These are phyloP conservation scores for Stylosanthes scabra DNA, from an alignment of 331 rosid genomes.

Conservation along the genomic window DNA sequence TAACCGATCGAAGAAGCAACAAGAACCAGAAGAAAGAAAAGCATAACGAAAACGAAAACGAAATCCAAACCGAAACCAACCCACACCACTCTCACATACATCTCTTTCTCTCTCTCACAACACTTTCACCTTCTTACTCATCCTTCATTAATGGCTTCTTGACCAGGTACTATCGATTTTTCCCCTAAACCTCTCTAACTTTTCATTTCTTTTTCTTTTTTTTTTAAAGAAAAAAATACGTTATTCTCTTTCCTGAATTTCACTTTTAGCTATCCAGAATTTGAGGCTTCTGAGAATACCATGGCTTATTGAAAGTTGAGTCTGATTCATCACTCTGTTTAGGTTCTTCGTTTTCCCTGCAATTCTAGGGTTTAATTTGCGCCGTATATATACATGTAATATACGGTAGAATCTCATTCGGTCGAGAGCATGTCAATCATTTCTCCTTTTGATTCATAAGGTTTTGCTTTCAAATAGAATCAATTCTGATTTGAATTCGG, in stretches of 20 bases:
- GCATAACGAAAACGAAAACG: slow-evolving; percentile 22
- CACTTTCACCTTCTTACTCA: slow-evolving; percentile 15
- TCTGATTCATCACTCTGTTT: slow-evolving; percentile 13
- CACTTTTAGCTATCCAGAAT: neutral
- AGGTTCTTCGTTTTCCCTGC: slow-evolving; percentile 6
- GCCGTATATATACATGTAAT: too few species aligned
- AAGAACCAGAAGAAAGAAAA: neutral
- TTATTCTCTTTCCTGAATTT: slow-evolving; percentile 1
- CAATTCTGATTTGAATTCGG: slow-evolving; percentile 31
- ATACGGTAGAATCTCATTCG: slow-evolving; percentile 31
- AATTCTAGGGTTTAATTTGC: slow-evolving; percentile 42
- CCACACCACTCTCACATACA: slow-evolving; percentile 23
- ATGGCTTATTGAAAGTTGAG: neutral
- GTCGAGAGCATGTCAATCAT: slow-evolving; percentile 11
- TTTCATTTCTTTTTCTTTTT: neutral
- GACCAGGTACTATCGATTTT: slow-evolving; percentile 43
- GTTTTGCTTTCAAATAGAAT: slow-evolving; percentile 39
- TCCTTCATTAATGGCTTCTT: slow-evolving; percentile 48
- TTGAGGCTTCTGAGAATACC: neutral
- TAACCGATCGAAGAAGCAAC: slow-evolving; percentile 20
- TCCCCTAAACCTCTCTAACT: neutral
- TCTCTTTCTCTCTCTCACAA: slow-evolving; percentile 26
- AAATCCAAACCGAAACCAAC: slow-evolving; percentile 3
- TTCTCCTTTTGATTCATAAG: slow-evolving; percentile 14
- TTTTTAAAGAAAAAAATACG: too few species aligned